Base-by-base conservation (phyloP, 2,329 filamentous ascomycete species). In the Penicillium sp. region DNA sequence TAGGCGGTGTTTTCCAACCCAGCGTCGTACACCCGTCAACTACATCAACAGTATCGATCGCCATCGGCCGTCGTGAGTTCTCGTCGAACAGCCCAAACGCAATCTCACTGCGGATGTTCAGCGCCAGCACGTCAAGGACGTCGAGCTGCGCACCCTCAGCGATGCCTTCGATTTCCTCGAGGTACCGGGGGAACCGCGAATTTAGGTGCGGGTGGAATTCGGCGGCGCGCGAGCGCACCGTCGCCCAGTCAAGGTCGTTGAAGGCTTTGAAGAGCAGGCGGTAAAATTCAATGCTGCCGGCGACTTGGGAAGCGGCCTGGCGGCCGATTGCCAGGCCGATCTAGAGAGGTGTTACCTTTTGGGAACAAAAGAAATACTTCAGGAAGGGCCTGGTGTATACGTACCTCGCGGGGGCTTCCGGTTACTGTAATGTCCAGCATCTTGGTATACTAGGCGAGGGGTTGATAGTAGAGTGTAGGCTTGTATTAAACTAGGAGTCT, bases 31-130 rank as follows among this genome's bases (percentile, higher is more conserved):
- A 86, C 13, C 84, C 84, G 69, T 86, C 84, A 6, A 26, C 26
- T 4, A 26, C 26, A 26, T 26, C 26, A 26, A 26, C 26, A 6
- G 26, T 26, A 4, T 26, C 5, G 26, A 26, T 26, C 4, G 26
- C 26, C 26, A 26, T 26, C 3, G 26, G 26, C 26, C 26, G 26
- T 26, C 26, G 26, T 4, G 26, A 26, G 5, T 26, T 26, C 26
- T 26, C 26, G 54, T 74, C 81, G 64, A 84, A 82, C 57, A 82
- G 64, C 0, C 84, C 84, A 64, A 83, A 85, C 1, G 81, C 81
- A 53, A 86, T 85, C 67, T 86, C 84, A 0, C 83, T 86, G 3
- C 84, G 78, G 6, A 85, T 82, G 58, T 86, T 86, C 53, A 86
- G 67, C 1, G 83, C 83, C 13, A 86, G 72, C 49, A 86, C 83